Conservation (phyloP, 1,284 basidiomycete genomes). For the Tetrapyrgos nigripes region DNA sequence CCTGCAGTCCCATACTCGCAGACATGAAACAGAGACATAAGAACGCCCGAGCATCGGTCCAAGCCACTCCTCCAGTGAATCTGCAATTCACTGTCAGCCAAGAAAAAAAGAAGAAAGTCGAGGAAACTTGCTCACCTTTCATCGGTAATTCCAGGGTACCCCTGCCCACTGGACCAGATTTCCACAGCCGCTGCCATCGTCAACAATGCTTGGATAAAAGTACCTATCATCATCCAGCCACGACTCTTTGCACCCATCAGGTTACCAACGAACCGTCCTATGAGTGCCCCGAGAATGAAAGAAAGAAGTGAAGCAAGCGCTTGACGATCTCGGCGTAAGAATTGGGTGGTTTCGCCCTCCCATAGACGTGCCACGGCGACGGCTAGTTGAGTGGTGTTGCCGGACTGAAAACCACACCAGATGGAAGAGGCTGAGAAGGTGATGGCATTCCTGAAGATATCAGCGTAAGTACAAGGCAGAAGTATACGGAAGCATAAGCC, state of each 20-base stretch:
- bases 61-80: constrained; percentile 63
- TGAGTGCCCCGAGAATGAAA: constrained; percentile 75
- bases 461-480: not conserved
- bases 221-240: constrained; percentile 77
- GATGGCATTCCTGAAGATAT: not conserved
- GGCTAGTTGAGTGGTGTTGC: constrained; percentile 41
- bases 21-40: constrained; percentile 79
- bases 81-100: not conserved
- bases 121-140: not conserved
- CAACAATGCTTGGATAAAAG: constrained; percentile 76
- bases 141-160: constrained; percentile 36
- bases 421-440: not conserved
- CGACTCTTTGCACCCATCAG: constrained; percentile 72
- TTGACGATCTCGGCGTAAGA: constrained; percentile 82
- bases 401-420: constrained; percentile 5
- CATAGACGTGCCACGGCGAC: constrained; percentile 72
- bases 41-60: constrained; percentile 72
- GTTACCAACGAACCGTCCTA: constrained; percentile 76
- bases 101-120: not conserved
- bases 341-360: constrained; percentile 60
- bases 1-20: constrained; percentile 80
- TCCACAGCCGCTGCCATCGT: constrained; percentile 75
- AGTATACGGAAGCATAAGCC: not conserved
- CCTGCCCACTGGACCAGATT: constrained; percentile 68
- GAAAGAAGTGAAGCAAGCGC: constrained; percentile 78